Evolutionary conservation across 2,329 filamentous ascomycete species (phyloP).

Genomic region (Cladosporium sp.): DNA sequence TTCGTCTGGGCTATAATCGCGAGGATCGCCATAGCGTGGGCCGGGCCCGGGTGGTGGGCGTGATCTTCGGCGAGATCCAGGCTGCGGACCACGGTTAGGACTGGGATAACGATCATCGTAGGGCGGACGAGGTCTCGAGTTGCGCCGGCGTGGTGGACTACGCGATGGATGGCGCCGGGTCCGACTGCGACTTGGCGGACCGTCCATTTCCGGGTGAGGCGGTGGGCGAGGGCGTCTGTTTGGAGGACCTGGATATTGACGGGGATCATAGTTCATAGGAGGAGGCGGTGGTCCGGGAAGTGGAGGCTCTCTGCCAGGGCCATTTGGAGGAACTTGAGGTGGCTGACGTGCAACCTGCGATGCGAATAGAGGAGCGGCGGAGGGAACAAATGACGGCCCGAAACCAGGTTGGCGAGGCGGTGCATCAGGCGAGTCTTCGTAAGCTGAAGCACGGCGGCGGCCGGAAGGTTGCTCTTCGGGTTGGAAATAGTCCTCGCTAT

Average conservation of each 20-base stretch:
- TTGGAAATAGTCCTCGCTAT: constrained; percentile 25
- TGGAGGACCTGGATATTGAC: constrained; percentile 17
- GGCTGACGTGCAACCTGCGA: constrained; percentile 43
- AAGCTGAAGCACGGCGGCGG: constrained; percentile 24
- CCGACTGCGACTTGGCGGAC: constrained; percentile 6
- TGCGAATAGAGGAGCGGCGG: constrained; percentile 48
- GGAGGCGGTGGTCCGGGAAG: constrained; percentile 11
- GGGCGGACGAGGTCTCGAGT: constrained; percentile 8
- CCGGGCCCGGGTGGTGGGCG: neutral
- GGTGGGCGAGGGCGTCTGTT: constrained; percentile 16
- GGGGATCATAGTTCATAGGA: constrained; percentile 17
- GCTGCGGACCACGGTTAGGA: constrained; percentile 1
- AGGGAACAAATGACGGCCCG: constrained; percentile 44
- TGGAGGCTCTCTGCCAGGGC: constrained; percentile 15
- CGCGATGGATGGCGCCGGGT: neutral
- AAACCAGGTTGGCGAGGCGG: constrained; percentile 24
- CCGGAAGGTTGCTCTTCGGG: constrained; percentile 19
- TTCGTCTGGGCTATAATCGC: constrained; percentile 3
- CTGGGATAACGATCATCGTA: constrained; percentile 14
- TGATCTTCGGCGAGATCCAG: constrained; percentile 6
- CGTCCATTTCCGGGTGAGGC: constrained; percentile 8
- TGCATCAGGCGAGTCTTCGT: constrained; percentile 22
- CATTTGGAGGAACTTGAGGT: constrained; percentile 12
- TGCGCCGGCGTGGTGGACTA: constrained; percentile 11
- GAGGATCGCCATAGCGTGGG: constrained; percentile 4